Conservation (phyloP, 2,329 filamentous ascomycete genomes). For the Aspergillus aculeatus region DNA sequence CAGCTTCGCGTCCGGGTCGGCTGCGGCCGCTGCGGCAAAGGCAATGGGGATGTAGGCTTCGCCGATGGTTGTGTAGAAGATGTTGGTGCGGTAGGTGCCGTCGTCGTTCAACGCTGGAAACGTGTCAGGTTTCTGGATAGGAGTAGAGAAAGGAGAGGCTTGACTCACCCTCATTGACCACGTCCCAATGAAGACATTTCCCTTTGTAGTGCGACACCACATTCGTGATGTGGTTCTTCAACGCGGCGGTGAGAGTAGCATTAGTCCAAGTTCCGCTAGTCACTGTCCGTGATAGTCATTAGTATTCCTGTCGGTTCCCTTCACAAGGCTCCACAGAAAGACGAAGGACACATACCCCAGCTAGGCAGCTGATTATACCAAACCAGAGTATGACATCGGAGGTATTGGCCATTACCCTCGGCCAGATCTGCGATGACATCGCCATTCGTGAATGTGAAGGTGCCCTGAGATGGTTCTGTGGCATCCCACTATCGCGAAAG, state of each 20-base stretch:
- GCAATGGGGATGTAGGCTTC: constrained; percentile 48
- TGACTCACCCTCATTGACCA: constrained; percentile 38
- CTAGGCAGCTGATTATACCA: constrained; percentile 50
- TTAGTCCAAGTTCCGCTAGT: constrained; percentile 56
- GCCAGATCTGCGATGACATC: constrained; percentile 49
- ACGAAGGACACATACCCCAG: constrained; percentile 52
- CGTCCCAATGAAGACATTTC: constrained; percentile 42
- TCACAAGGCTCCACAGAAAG: too few relatives aligned
- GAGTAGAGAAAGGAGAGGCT: background rate
- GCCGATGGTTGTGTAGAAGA: constrained; percentile 46
- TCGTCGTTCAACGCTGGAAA: constrained; percentile 45
- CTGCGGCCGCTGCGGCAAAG: constrained; percentile 49
- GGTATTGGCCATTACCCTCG: constrained; percentile 43
- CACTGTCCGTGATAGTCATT: constrained; percentile 29
- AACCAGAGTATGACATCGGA: constrained; percentile 63
- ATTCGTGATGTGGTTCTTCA: constrained; percentile 49
- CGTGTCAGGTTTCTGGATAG: background rate
- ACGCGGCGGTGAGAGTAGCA: constrained; percentile 54
- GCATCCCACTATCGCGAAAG: constrained; percentile 54
- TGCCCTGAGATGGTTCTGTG: constrained; percentile 56
- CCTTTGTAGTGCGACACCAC: constrained; percentile 38
- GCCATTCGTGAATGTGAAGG: constrained; percentile 59
- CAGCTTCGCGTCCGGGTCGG: constrained; percentile 57
- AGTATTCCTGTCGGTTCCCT: background rate
- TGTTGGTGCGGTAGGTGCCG: constrained; percentile 40